Conservation (phyloP, 106 monocot genomes). For the Hemerocallis citrina region DNA sequence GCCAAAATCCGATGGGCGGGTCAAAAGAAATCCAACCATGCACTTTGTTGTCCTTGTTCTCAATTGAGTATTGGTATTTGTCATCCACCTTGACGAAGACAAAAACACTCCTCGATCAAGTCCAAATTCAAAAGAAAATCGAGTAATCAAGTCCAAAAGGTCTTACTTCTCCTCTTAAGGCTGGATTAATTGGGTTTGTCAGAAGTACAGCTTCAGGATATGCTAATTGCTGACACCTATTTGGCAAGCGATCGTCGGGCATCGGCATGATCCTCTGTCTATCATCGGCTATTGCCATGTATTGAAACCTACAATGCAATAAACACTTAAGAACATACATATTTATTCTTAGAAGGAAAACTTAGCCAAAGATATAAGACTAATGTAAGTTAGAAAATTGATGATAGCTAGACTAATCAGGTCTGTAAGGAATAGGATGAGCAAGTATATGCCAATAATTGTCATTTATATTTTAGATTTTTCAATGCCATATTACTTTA, state of each 20-base stretch:
- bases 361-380: neutral
- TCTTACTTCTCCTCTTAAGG: conserved; percentile 52
- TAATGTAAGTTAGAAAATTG: neutral
- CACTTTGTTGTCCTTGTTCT: conserved; percentile 68
- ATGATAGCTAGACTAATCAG: too few relatives aligned
- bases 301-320: conserved; percentile 42
- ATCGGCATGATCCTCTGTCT: conserved; percentile 69
- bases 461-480: too few relatives aligned
- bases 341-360: neutral
- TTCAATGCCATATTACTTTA: too few relatives aligned
- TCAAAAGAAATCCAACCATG: conserved; percentile 78
- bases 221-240: conserved; percentile 38
- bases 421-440: too few relatives aligned
- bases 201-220: conserved; percentile 65
- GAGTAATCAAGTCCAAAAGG: neutral
- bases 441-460: too few relatives aligned
- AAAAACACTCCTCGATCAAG: neutral
- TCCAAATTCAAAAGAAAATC: too few relatives aligned
- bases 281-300: conserved; percentile 65
- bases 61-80: conserved; percentile 87
- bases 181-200: conserved; percentile 43
- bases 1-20: conserved; percentile 66
- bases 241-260: conserved; percentile 59
- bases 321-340: neutral
- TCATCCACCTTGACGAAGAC: conserved; percentile 72